Evolutionary conservation across 176 grass and related monocot species (phyloP).

Genomic region (Raddia guianensis): DNA sequence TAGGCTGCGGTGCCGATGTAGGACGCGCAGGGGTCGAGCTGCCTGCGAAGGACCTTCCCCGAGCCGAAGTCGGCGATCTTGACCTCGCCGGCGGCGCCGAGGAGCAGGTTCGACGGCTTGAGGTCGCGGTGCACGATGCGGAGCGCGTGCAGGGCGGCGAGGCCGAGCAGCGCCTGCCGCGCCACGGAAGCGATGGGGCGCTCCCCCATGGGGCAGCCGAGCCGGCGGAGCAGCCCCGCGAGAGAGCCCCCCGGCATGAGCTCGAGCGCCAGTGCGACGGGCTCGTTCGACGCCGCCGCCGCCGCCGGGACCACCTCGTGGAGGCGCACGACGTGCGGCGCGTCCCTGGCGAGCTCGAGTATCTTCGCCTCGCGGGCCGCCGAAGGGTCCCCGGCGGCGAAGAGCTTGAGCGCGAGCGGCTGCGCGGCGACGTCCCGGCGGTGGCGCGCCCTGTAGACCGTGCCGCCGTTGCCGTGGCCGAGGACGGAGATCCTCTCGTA

Average conservation of each 20-base stretch:
- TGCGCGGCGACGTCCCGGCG: conserved; percentile 37
- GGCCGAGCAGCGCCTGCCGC: conserved; percentile 61
- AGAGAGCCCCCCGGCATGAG: conserved; percentile 72
- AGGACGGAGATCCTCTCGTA: conserved; percentile 75
- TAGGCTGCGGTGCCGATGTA: conserved; percentile 88
- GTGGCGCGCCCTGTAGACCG: conserved; percentile 75
- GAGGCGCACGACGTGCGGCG: conserved; percentile 63
- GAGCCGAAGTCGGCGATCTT: conserved; percentile 90
- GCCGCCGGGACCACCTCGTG: conserved; percentile 56
- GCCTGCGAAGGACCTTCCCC: conserved; percentile 70
- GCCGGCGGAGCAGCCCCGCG: conserved; percentile 48
- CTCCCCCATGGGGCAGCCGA: conserved; percentile 55
- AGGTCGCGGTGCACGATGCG: conserved; percentile 85
- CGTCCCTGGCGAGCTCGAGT: conserved; percentile 57
- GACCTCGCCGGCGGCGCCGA: conserved; percentile 60
- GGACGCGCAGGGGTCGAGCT: conserved; percentile 76
- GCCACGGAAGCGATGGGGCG: conserved; percentile 70
- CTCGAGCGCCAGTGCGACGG: conserved; percentile 63
- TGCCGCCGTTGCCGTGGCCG: conserved; percentile 88
- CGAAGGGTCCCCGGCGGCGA: conserved; percentile 46
- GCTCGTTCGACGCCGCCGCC: conserved; percentile 22
- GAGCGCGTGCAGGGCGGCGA: conserved; percentile 61
- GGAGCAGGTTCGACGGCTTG: conserved; percentile 79
- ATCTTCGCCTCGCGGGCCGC: conserved; percentile 73
- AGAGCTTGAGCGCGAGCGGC: conserved; percentile 58